Evolutionary conservation across 2,329 filamentous ascomycete species (phyloP), one percentile per base, ranked within the genome.

Genomic region (Microdochium paspali): DNA sequence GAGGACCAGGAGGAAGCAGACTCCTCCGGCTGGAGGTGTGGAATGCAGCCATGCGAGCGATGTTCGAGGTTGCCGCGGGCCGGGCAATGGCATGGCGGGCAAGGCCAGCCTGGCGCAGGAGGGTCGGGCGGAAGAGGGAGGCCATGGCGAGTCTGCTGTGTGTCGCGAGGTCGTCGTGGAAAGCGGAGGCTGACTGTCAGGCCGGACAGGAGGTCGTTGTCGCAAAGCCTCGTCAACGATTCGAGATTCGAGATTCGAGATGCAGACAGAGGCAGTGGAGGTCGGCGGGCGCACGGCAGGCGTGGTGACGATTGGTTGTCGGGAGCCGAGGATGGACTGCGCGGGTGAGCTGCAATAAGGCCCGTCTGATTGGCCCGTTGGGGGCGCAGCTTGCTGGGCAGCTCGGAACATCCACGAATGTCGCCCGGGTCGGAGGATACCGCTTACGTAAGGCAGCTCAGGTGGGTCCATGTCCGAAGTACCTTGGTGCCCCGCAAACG

Each of bases 1-100:
- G 93, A 61, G 90, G 90, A 55, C 86, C 79, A 48, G 90, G 84
- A 50, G 91, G 89, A 49, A 98, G 77, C 61, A 91, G 84, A 63
- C 77, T 76, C 67, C 80, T 79, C 69, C 80, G 79, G 68, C 81
- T 77, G 39, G 87, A 88, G 61, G 85, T 87, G 70, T 96, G 90
- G 79, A 98, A 95, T 58, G 87, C 84, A 55, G 90, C 84, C 59
- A 83, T 74, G 66, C 82, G 74, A 56, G 70, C 68, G 49, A 61
- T 54, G 52, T 57, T 46, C 12, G 57, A 55, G 39, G 52, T 58
- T 46, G 59, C 46, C 51, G 57, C 26, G 28, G 53, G 59, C 56
- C 65, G 62, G 49, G 62, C 50, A 47, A 58, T 56, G 59, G 59
- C 51, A 56, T 58, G 60, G 56, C 54, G 54, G 45, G 51, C 54